Base-by-base conservation (phyloP, 2,329 filamentous ascomycete genomes). In the Paecilomyces sp. region DNA sequence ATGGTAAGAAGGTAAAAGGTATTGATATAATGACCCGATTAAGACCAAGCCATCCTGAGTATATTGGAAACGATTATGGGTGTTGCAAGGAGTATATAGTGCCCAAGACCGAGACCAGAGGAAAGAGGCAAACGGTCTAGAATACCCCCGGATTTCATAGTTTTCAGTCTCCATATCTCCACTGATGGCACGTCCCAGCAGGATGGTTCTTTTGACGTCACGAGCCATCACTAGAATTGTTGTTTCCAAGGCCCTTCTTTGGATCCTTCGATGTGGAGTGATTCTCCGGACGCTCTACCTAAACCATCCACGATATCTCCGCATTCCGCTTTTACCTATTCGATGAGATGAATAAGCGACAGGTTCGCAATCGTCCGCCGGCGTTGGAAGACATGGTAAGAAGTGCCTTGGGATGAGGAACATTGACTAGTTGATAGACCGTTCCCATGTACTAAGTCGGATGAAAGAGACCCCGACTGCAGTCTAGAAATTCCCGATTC, bases 241-340 rank as follows among this genome's bases (percentile, higher is more conserved):
- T 47, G 41, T 47, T 47, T 47, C 41, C 31, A 55, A 18, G 31
- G 31, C 11, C 11, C 18, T 13, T 34, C 24, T 55, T 2, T 55
- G 12, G 22, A 24, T 36, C 4, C 54, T 54, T 51, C 59, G 60
- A 62, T 61, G 64, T 64, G 65, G 67, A 67, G 63, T 54, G 60
- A 55, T 66, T 55, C 63, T 66, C 66, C 66, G 68, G 67, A 63
- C 61, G 63, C 51, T 28, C 65, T 66, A 64, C 64, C 58, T 62
- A 50, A 57, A 31, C 55, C 41, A 28, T 51, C 62, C 63, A 62
- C 66, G 62, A 66, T 56, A 54, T 55, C 56, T 59, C 33, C 58
- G 33, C 36, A 59, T 52, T 34, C n/a, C 30, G 51, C 51, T 28
- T 62, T 58, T 61, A 59, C 47, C 50, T 60, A 22, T 61, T n/a